Evolutionary conservation across 495 filamentous ascomycete genomes (phyloP).

Genomic region (Penicillium arizonense): DNA sequence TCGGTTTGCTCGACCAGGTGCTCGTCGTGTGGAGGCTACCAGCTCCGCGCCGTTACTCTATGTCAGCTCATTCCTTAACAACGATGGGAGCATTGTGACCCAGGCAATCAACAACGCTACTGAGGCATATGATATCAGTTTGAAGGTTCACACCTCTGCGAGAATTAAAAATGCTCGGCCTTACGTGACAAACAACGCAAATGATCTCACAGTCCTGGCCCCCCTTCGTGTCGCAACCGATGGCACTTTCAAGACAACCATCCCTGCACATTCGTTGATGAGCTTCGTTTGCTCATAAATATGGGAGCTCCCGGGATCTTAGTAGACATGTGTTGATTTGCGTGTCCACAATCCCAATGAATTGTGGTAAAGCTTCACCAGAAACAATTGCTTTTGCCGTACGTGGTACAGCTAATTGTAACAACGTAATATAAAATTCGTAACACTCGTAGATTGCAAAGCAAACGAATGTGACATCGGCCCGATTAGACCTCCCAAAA

Average conservation of each 20-base stretch:
- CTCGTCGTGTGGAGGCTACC: constrained; percentile 37
- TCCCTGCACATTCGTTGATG: constrained; percentile 16
- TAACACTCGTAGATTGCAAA: no score
- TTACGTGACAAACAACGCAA: constrained; percentile 17
- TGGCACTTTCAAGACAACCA: constrained; percentile 1
- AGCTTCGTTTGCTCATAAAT: no score
- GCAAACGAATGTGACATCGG: no score
- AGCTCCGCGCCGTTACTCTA: constrained; percentile 29
- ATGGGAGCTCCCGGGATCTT: no score
- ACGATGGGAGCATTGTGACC: constrained; percentile 41
- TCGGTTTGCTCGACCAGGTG: constrained; percentile 46
- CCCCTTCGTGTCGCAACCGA: not conserved
- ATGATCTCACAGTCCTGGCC: constrained; percentile 10
- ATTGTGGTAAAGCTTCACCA: no score
- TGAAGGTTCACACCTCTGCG: not conserved
- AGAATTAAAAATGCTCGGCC: constrained; percentile 4
- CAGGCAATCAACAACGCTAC: constrained; percentile 45
- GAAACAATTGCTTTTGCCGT: no score
- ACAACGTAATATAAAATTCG: no score
- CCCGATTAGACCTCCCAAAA: no score
- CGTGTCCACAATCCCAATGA: no score
- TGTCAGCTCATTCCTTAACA: constrained; percentile 48
- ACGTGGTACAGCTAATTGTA: no score
- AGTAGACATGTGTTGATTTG: no score
- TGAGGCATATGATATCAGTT: constrained; percentile 2